Evolutionary conservation across 805 yeast species (phyloP), one percentile per base, ranked within the genome.

Genomic region (Cephaloascus fragrans): DNA sequence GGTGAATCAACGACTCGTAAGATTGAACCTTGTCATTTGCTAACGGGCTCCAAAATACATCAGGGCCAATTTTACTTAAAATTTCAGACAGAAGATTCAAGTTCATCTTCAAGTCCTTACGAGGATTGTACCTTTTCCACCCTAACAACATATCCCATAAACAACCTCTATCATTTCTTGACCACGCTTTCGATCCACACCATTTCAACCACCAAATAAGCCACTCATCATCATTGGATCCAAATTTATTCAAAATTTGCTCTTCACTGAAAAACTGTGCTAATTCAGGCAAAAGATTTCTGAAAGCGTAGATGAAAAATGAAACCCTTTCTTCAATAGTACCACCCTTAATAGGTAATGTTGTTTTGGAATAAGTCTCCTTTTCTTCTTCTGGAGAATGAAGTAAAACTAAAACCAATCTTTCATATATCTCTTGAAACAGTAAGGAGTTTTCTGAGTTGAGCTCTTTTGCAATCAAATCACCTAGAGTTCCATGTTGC

Each of bases 131-230:
- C 20, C 39, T 65, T 48, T 89, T 69, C 78, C 89, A 86, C 1
- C 96, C 95, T 19, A 89, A 57, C 35, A 88, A 58, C 45, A 78
- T 61, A 61, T 89, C 97, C 97, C 97, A 89, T 4, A 87, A 68
- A 44, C 96, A 69, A 10, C 93, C 96, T 38, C 96, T 62, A 57
- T 87, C 96, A 42, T 69, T 70, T 44, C 83, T 72, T 34, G 88
- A 80, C 74, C 94, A 77, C 4, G 82, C 87, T 57, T 84, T 84
- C 12, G 93, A 75, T 17, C 96, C 96, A 52, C 85, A 75, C 71
- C 84, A 89, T 53, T 87, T 86, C 45, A 89, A 66, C 97, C 97
- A 89, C 95, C 96, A 89, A 32, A 86, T 71, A 19, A 88, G 65
- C 97, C 97, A 89, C 52, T 81, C 88, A 48, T 85, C 93, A 45